A percentile compares a stretch with the other conserved stretches of the same genome.
These are phyloP conservation scores for Chaetoscypha palmicola DNA, from an alignment of 2,329 filamentous ascomycete species.

Conservation along the genomic window DNA sequence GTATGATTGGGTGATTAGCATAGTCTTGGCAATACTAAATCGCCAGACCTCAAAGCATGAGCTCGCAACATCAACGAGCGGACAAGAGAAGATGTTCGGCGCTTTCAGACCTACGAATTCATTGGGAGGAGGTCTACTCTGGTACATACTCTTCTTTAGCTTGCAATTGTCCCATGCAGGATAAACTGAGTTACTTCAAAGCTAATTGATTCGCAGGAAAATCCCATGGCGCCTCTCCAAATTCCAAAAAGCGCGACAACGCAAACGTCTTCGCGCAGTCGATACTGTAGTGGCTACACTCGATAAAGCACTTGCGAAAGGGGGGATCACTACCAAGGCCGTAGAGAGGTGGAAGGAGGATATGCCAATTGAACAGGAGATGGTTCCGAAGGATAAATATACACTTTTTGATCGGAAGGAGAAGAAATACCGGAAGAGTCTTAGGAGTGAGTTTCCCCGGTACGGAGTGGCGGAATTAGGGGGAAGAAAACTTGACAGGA, in stretches of 20 bases:
- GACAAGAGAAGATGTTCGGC: constrained; percentile 62
- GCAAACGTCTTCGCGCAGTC: constrained; percentile 74
- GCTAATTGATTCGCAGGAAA: constrained; percentile 53
- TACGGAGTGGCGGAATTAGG: too few species aligned
- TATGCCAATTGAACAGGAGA: constrained; percentile 94
- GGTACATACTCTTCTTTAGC: constrained; percentile 42
- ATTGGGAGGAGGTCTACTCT: constrained; percentile 74
- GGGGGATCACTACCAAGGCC: constrained; percentile 65
- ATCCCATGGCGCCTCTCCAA: constrained; percentile 91
- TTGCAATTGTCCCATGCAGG: neutral
- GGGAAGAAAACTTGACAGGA: too few species aligned
- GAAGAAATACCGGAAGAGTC: constrained; percentile 91
- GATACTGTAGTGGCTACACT: constrained; percentile 82
- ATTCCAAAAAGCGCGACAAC: constrained; percentile 84
- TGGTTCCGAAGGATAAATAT: constrained; percentile 96
- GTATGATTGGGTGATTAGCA: constrained; percentile 21
- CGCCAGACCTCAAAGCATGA: constrained; percentile 4
- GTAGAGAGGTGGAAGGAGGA: constrained; percentile 88
- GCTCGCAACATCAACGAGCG: neutral
- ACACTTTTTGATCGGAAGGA: constrained; percentile 95
- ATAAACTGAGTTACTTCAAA: too few species aligned
- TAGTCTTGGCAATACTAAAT: constrained; percentile 25
- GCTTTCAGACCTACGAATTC: constrained; percentile 73
- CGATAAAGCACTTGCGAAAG: constrained; percentile 67
- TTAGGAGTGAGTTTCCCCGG: constrained; percentile 93